Evolutionary conservation across 768 basidiomycete species (phyloP), one percentile per base, ranked within the genome.

Genomic region (Amanita subjunquillea): DNA sequence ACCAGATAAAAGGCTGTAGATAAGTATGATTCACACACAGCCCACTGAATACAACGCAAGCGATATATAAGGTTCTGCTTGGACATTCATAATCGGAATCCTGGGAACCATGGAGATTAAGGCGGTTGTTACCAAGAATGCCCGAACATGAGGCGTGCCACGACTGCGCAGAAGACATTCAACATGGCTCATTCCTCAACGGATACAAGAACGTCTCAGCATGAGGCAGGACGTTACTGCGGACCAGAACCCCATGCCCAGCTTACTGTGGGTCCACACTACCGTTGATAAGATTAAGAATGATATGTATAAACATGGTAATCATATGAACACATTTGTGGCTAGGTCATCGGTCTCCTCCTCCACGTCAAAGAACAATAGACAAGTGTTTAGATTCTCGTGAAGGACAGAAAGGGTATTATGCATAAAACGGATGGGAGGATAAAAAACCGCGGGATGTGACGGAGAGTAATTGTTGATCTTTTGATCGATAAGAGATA

Each of bases 231-330:
- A 40, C 9, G 38, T 25, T 50, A 27, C 48, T 40, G 48, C 48
- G 48, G 23, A 23, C 32, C 27, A 20, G 22, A 41, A 29, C 47
- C 32, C 32, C 47, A 13, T 34, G 32, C 47, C 30, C 48, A 48
- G 25, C 44, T 46, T n/a, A 6, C 22, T 20, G 29, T 40, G 29
- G 29, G 25, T 30, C 25, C 7, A 15, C 1, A 13, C 10, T 32
- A 4, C 20, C 6, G 15, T 30, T 48, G 30, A 48, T 48, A 36
- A 37, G 15, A 48, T 38, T 48, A 36, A 37, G 15, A 48, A 37
- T 48, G n/a, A 48, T 40, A 22, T 41, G 27, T 43, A 51, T 42
- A 43, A 36, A 40, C 50, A 43, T 29, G 32, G 37, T 44, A 43
- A 39, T 42, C 32, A 51, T 51, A 43, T 34, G 12, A 32, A 43